A percentile compares a stretch with the other conserved stretches of the same genome.
Conservation (phyloP, 768 basidiomycete genomes). For the Antrodiella citrinella region DNA sequence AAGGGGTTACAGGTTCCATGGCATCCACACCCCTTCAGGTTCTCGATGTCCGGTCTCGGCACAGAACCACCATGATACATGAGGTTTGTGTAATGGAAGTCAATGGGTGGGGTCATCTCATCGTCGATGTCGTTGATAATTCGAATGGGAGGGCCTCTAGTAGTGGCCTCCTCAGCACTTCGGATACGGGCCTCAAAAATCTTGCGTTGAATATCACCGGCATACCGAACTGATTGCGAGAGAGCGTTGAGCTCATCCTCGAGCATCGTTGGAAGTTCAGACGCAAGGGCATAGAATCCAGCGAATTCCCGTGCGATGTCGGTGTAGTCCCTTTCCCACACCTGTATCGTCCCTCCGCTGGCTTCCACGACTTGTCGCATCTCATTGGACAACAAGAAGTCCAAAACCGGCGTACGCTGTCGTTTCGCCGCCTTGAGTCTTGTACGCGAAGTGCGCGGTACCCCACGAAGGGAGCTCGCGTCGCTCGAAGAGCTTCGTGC, state of each 20-base stretch:
- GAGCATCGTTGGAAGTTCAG: constrained; percentile 51
- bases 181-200: constrained; percentile 61
- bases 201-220: constrained; percentile 34
- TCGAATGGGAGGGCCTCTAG: constrained; percentile 58
- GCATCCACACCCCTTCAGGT: constrained; percentile 66
- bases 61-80: constrained; percentile 70
- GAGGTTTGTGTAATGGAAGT: constrained; percentile 81
- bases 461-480: neutral
- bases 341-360: constrained; percentile 10
- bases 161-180: constrained; percentile 55
- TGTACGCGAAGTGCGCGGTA: neutral
- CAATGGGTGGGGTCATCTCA: constrained; percentile 71
- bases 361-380: neutral
- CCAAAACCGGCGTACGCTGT: too few species aligned
- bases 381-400: too few species aligned
- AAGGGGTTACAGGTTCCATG: constrained; percentile 68
- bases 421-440: too few species aligned
- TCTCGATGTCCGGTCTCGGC: constrained; percentile 50
- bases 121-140: constrained; percentile 63
- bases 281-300: constrained; percentile 18
- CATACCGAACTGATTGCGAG: constrained; percentile 27
- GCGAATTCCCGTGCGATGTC: constrained; percentile 14
- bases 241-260: constrained; percentile 62
- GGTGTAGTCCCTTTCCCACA: constrained; percentile 14
- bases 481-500: neutral